Conservation (phyloP, 225 moss, liverwort and hornwort genomes). For the Lunularia cruciata region DNA sequence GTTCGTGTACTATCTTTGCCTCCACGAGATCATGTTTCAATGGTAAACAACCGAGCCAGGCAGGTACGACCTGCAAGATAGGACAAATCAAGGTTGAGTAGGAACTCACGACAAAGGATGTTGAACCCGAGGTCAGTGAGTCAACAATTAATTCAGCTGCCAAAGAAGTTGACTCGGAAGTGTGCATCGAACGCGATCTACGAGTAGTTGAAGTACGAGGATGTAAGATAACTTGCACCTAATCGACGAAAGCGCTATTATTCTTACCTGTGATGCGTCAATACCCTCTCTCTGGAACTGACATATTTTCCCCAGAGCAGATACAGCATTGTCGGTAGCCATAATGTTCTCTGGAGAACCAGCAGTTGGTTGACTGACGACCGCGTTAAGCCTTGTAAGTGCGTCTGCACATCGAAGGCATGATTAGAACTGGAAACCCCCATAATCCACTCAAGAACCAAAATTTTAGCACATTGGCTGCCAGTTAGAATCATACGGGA, state of each 20-base stretch:
- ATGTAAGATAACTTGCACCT: too few species aligned
- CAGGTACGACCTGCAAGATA: slow-evolving; percentile 77
- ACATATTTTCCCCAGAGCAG: slow-evolving; percentile 96
- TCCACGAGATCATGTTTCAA: slow-evolving; percentile 90
- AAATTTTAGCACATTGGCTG: background rate
- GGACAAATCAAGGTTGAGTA: too few species aligned
- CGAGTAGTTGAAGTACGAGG: too few species aligned
- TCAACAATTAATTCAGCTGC: too few species aligned
- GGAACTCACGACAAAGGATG: too few species aligned
- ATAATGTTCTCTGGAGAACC: slow-evolving; percentile 75
- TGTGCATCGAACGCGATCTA: background rate
- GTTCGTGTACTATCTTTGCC: slow-evolving; percentile 98
- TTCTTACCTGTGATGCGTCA: slow-evolving; percentile 54
- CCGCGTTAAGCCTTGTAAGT: slow-evolving; percentile 71
- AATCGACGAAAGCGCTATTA: too few species aligned
- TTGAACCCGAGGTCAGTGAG: too few species aligned
- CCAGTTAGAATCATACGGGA: background rate
- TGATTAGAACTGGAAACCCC: background rate
- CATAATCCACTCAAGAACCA: background rate
- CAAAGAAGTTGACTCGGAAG: background rate
- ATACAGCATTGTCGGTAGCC: slow-evolving; percentile 99
- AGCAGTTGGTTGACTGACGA: slow-evolving; percentile 71
- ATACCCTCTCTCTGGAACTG: slow-evolving; percentile 94
- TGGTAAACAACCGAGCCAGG: slow-evolving; percentile 92
- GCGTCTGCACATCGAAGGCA: slow-evolving; percentile 61